These are phyloP conservation scores for Nymphaea colorata DNA, from an alignment of 164 flowering plant genomes.

Conservation along the genomic window DNA sequence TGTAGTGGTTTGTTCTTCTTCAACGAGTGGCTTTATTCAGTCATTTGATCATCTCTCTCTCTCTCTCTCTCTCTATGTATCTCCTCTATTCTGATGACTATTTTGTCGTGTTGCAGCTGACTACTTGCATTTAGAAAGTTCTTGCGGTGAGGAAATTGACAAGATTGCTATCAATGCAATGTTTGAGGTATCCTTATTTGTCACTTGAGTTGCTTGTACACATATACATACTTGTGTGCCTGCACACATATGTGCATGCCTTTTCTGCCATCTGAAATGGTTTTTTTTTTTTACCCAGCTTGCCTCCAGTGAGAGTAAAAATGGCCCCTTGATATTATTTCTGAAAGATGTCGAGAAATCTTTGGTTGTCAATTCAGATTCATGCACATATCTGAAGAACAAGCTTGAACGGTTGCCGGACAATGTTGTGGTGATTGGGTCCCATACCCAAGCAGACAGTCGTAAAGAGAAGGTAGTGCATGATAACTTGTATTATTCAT, in stretches of 20 bases:
- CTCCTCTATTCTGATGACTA: too few species aligned
- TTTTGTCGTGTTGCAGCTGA: conserved; percentile 34
- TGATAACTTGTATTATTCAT: not conserved
- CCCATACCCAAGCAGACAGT: conserved; percentile 63
- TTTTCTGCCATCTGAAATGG: not conserved
- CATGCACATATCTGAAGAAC: conserved; percentile 32
- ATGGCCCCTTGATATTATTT: conserved; percentile 44
- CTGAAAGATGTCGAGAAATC: conserved; percentile 86
- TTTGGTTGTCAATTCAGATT: conserved; percentile 42
- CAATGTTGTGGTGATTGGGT: conserved; percentile 68
- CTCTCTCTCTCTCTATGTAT: too few species aligned
- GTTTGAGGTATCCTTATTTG: conserved; percentile 52
- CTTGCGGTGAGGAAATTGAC: conserved; percentile 55
- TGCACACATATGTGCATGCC: not conserved
- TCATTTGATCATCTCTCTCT: not conserved
- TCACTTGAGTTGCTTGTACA: not conserved
- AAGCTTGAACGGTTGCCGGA: conserved; percentile 63
- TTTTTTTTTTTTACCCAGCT: conserved; percentile 27
- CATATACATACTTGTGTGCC: not conserved
- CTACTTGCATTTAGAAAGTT: conserved; percentile 42
- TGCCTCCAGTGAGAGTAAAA: conserved; percentile 47
- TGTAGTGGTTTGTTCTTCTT: conserved; percentile 48
- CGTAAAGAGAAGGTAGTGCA: conserved; percentile 71
- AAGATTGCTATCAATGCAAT: conserved; percentile 56
- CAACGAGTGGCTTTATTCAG: conserved; percentile 1